Conservation (phyloP, 108 stramenopile species). For the Aurantiochytrium sp. region DNA sequence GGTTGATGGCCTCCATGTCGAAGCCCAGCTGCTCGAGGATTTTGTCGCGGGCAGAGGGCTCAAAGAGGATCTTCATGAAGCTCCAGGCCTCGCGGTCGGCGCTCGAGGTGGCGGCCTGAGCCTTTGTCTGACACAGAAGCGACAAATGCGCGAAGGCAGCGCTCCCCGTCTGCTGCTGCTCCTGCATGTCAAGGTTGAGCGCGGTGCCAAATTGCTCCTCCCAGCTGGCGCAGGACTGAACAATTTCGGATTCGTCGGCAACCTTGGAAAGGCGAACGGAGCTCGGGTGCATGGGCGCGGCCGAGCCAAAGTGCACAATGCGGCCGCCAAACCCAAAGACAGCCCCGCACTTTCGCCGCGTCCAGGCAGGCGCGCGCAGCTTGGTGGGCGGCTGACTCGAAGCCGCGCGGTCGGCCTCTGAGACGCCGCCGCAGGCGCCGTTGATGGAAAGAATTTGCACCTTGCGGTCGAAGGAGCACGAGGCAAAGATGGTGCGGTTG, state of each 20-base stretch:
- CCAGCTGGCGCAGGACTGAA: conserved; percentile 58
- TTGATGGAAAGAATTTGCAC: conserved; percentile 83
- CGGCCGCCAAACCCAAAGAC: conserved; percentile 85
- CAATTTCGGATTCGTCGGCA: conserved; percentile 67
- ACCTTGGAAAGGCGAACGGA: conserved; percentile 42
- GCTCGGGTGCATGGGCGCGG: conserved; percentile 39
- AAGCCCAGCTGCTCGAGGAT: conserved; percentile 84
- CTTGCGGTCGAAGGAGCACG: conserved; percentile 89
- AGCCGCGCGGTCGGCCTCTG: conserved; percentile 14
- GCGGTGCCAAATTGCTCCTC: conserved; percentile 61
- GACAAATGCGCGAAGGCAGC: neutral
- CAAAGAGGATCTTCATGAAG: conserved; percentile 91
- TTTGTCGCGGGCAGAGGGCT: conserved; percentile 77
- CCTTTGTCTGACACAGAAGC: conserved; percentile 65
- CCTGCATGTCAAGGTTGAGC: conserved; percentile 52
- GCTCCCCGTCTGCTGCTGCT: neutral
- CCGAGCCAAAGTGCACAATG: conserved; percentile 65
- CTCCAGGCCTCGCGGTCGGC: conserved; percentile 71
- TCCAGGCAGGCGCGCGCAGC: conserved; percentile 90
- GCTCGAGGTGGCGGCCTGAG: conserved; percentile 35
- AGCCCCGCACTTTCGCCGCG: conserved; percentile 73
- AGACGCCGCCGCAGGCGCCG: conserved; percentile 57
- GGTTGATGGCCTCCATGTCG: conserved; percentile 67
- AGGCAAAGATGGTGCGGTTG: conserved; percentile 76
- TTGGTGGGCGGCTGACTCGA: neutral